Evolutionary conservation across 2,329 filamentous ascomycete species (phyloP).

Genomic region (Drechslerella coelobrocha): DNA sequence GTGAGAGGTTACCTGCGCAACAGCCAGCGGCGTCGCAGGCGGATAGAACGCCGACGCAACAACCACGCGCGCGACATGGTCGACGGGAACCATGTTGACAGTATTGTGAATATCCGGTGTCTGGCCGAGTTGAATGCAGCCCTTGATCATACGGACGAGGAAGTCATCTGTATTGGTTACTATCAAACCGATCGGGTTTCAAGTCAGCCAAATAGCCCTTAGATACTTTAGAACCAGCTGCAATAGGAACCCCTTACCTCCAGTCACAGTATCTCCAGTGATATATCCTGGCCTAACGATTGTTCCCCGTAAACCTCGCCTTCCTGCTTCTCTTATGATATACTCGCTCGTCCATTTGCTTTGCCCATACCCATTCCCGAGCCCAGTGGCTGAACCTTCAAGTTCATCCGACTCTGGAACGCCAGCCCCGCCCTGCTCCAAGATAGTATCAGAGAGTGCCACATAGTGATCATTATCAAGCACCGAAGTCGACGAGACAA

Average conservation of each 20-base stretch:
- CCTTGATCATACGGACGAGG: slow-evolving; percentile 83
- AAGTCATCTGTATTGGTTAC: slow-evolving; percentile 87
- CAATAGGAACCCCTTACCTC: slow-evolving; percentile 60
- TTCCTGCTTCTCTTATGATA: slow-evolving; percentile 78
- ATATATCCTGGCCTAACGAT: slow-evolving; percentile 87
- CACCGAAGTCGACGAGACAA: slow-evolving; percentile 81
- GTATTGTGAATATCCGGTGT: slow-evolving; percentile 83
- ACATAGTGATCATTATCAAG: slow-evolving; percentile 85
- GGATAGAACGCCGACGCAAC: slow-evolving; percentile 75
- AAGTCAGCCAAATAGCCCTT: too few species aligned
- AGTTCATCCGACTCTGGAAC: slow-evolving; percentile 80
- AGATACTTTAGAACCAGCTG: too few species aligned
- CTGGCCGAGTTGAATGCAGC: slow-evolving; percentile 77
- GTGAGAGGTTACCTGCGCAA: slow-evolving; percentile 80
- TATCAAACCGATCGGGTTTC: slow-evolving; percentile 7
- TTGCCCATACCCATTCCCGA: slow-evolving; percentile 89
- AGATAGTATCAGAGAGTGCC: slow-evolving; percentile 70
- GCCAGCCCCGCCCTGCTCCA: slow-evolving; percentile 68
- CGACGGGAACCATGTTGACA: slow-evolving; percentile 86
- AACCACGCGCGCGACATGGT: slow-evolving; percentile 81
- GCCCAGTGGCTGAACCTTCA: slow-evolving; percentile 74
- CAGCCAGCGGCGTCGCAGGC: slow-evolving; percentile 62
- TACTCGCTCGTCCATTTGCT: slow-evolving; percentile 82
- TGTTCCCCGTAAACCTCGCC: slow-evolving; percentile 74
- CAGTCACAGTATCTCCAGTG: slow-evolving; percentile 73